Evolutionary conservation across 305 asterid species (phyloP), one percentile per base, ranked within the genome.

Genomic region (Nicotiana rustica): DNA sequence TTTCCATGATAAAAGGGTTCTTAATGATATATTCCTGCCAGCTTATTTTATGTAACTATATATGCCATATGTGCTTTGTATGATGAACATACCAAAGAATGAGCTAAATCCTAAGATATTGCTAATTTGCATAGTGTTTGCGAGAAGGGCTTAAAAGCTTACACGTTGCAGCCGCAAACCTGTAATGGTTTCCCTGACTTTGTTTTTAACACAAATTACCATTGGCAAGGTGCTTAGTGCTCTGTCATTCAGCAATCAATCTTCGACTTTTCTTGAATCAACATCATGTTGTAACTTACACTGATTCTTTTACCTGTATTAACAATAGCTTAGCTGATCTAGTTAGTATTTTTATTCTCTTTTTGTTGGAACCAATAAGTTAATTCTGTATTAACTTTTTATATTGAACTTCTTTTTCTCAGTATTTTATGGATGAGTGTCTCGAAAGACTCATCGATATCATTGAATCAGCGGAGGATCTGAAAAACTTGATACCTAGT

Each of bases 341-440:
- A 49, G 14, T 25, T 49, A 25, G 52, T 73, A 62, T 41, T 25
- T 25, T 19, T 49, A 49, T 47, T 5, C 6, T 10, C 33, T 71
- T 73, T 13, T 73, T 73, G 44, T 0, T 6, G 8, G 3, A 49
- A 49, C 62, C 71, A 62, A 29, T 41, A 13, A 61, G 13, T 62
- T 38, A 79, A 19, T 47, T 15, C 67, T n/a, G 13, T 19, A 10
- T 79, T 25, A 9, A 52, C 25, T 66, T 49, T 13, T 38, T 71
- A 78, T 38, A 55, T 60, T 19, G 13, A n/a, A 66, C 61, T 18
- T 44, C 69, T 76, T 33, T 47, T 49, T 17, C 77, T 84, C 93
- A 96, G 99, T 94, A 84, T 89, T 96, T 94, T 92, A 94, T 96
- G 98, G 99, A 96, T 81, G 97, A 94, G 82, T 96, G 97, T 87